Base-by-base conservation (phyloP, 176 grass and related monocot genomes). In the Musa schizocarpa region DNA sequence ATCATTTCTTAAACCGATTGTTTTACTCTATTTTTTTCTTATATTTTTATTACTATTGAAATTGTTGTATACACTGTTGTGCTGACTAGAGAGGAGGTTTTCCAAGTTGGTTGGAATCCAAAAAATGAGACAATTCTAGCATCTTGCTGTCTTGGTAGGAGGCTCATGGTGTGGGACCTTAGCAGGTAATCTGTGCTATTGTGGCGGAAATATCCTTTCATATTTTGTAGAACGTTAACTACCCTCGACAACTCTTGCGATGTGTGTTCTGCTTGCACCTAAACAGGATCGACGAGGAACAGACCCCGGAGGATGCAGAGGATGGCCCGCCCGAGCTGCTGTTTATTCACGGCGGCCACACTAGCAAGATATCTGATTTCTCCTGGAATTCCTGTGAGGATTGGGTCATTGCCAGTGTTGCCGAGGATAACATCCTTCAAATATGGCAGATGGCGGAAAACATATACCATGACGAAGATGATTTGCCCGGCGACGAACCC, bases 391-490 rank as follows among this genome's bases (percentile, higher is more conserved):
- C 88, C 1, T 91, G 88, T 0, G 95, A 99, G 84, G 95, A 99
- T 55, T 99, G 95, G 95, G 86, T 99, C 61, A 22, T 99, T 51
- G 86, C 90, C 22, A 94, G 95, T 13, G 95, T 99, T 1, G 95
- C 90, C 1, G 95, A 99, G 78, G 91, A 99, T 77, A 99, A 99
- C 85, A 99, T 99, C 75, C 84, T 99, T 79, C 95, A 99, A 87
- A 99, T 99, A 81, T 99, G 95, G 95, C 95, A 99, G 74, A 99
- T 99, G 95, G 90, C 95, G 0, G 95, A 99, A 86, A 99, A 99
- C 76, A 99, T 99, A 68, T 99, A 99, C 76, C 90, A 99, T 74
- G 95, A 99, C 10, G 95, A 99, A 26, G 95, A 99, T 80, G 95
- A 99, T 76, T 70, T 99, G 61, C 90, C 82, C 2, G 83, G 65